Base-by-base conservation (phyloP, 2,329 filamentous ascomycete genomes). In the Aspergillus neoniger region DNA sequence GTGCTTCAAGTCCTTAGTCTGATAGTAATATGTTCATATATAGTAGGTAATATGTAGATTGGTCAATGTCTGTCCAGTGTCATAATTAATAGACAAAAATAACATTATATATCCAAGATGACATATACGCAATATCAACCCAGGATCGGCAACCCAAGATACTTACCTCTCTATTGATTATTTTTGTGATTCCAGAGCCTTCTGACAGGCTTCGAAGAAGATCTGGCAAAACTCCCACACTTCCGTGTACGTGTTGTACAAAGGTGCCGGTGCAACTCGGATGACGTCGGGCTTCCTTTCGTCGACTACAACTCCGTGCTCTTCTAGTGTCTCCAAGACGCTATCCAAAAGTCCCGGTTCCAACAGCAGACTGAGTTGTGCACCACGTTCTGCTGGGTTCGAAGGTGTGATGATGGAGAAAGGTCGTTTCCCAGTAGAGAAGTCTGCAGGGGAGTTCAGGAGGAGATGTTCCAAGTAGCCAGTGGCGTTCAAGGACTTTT, bases 231-330 rank as follows among this genome's bases (percentile, higher is more conserved):
- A 91, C 15, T 76, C 73, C 79, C 78, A 87, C 6, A 92, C 87
- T 68, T 96, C 92, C 61, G 82, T 81, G 72, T 91, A 96, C 0
- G 85, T 86, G 70, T 94, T 94, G 77, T 96, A 96, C 66, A 96
- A 74, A 8, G 92, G 92, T 44, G 90, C 89, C 1, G 93, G 92
- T 2, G 92, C 91, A 1, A 96, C 87, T 1, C 92, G 82, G 54
- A 96, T 88, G 15, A 96, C 92, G 72, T 93, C 88, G 1, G 93
- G 92, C 74, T 91, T 91, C 61, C 92, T 82, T 82, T 95, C 90
- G 72, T 96, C 92, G 39, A 91, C 87, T 1, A 96, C 84, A 2
- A 95, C 87, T 1, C 89, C 90, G 1, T 85, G 83, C 12, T 85
- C 82, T 67, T 91, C 86, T 28, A 96, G 74, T 28, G 82, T 82